phyloP scores from a whole-genome alignment of 192 early-diverging fungal species.

The Podila verticillata region DNA sequence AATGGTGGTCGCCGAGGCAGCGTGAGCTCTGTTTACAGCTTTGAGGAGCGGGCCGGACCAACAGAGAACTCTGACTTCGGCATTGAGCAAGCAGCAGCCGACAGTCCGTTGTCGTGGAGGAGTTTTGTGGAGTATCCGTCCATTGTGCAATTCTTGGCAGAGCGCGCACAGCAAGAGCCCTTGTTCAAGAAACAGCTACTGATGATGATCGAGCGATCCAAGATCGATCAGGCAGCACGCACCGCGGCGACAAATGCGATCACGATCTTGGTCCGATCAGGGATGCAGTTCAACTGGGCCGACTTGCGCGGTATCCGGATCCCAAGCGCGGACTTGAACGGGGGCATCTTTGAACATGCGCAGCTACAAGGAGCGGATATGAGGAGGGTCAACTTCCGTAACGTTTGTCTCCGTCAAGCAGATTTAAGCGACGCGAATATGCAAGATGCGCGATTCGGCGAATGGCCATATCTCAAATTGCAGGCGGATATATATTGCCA shows the following conservation, averaged over 20 bases:
- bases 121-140: neutral
- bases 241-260: constrained; percentile 10
- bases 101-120: neutral
- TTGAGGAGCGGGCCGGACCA: no score
- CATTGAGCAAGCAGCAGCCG: no score
- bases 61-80: no score
- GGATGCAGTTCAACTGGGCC: neutral
- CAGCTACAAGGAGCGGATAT: constrained; percentile 1
- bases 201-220: neutral
- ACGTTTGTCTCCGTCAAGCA: neutral
- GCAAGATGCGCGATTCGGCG: neutral
- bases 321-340: neutral
- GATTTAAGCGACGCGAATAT: neutral
- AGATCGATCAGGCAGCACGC: neutral
- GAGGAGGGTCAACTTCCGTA: neutral
- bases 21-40: no score
- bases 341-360: neutral
- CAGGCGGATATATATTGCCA: neutral
- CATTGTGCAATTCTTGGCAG: neutral
- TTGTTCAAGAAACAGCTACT: neutral
- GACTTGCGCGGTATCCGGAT: neutral
- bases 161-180: neutral
- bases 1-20: neutral
- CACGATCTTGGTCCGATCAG: constrained; percentile 8
- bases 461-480: neutral